A percentile compares a stretch with the other conserved stretches of the same genome.
Evolutionary conservation across 768 basidiomycete species (phyloP).

Genomic region (Mycena vulgaris): DNA sequence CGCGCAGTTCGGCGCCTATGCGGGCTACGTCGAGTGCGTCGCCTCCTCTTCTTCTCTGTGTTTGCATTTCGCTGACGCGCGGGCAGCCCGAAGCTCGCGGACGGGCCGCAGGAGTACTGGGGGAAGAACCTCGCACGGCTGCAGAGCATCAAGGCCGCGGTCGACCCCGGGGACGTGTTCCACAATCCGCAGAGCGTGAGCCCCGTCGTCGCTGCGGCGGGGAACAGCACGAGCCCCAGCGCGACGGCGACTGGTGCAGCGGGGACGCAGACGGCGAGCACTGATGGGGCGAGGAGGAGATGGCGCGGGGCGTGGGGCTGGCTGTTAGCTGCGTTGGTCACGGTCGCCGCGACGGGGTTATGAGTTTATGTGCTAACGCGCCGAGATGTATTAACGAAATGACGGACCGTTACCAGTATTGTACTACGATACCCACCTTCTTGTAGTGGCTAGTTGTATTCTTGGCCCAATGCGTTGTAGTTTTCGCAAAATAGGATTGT

Average conservation of each 20-base stretch:
- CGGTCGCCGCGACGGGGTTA: too few species aligned
- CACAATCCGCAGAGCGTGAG: slow-evolving; percentile 37
- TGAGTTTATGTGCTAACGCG: too few species aligned
- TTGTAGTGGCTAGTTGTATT: too few species aligned
- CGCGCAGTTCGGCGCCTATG: slow-evolving; percentile 35
- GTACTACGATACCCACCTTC: too few species aligned
- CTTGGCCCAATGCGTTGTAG: too few species aligned
- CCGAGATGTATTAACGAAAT: too few species aligned
- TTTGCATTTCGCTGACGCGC: background rate
- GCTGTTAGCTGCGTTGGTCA: background rate
- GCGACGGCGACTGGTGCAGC: background rate
- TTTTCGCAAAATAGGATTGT: too few species aligned
- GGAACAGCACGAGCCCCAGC: slow-evolving; percentile 2
- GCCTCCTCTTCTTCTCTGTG: background rate
- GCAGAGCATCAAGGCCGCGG: slow-evolving; percentile 30
- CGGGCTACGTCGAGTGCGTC: slow-evolving; percentile 41
- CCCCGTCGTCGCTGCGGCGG: background rate
- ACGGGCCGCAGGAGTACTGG: slow-evolving; percentile 37
- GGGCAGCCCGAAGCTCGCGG: slow-evolving; percentile 30
- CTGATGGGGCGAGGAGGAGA: background rate
- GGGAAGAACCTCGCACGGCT: slow-evolving; percentile 34
- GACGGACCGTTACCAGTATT: too few species aligned
- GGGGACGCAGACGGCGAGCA: background rate
- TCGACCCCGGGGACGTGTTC: slow-evolving; percentile 34
- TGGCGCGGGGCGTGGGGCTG: background rate